Conservation (phyloP, 148 eudicot species). For the Polygonum maritimum region DNA sequence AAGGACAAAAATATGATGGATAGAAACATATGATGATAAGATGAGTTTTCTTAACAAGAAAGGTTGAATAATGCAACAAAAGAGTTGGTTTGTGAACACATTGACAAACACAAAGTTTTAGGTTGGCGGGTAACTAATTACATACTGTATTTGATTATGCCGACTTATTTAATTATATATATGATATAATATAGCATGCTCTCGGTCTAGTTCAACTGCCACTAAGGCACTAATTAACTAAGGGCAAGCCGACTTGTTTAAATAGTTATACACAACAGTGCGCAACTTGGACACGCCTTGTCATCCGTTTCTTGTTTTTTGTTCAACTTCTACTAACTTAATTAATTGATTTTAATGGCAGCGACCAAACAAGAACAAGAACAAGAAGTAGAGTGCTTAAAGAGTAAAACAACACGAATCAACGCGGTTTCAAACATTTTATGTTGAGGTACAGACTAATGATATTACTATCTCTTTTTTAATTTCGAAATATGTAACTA, state of each 20-base stretch:
- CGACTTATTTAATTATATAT: neutral
- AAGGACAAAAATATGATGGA: neutral
- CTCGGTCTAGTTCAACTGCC: neutral
- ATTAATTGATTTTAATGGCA: neutral
- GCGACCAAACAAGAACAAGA: neutral
- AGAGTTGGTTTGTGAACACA: neutral
- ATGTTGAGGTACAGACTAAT: neutral
- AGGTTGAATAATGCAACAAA: neutral
- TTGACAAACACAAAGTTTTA: slow-evolving; percentile 3
- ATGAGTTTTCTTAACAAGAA: neutral
- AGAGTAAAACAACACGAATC: neutral
- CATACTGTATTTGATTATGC: neutral
- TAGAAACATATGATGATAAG: no score
- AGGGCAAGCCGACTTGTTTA: neutral
- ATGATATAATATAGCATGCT: neutral
- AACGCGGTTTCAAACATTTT: neutral
- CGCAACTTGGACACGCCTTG: neutral
- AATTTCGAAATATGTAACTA: no score
- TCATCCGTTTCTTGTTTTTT: neutral
- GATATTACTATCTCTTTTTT: no score
- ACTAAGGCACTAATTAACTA: neutral
- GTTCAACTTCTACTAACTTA: neutral
- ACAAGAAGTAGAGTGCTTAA: neutral
- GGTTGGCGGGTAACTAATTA: neutral
- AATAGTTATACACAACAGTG: neutral